These are phyloP conservation scores for Serpula lacrymans DNA, from an alignment of 768 basidiomycete species.

Conservation along the genomic window DNA sequence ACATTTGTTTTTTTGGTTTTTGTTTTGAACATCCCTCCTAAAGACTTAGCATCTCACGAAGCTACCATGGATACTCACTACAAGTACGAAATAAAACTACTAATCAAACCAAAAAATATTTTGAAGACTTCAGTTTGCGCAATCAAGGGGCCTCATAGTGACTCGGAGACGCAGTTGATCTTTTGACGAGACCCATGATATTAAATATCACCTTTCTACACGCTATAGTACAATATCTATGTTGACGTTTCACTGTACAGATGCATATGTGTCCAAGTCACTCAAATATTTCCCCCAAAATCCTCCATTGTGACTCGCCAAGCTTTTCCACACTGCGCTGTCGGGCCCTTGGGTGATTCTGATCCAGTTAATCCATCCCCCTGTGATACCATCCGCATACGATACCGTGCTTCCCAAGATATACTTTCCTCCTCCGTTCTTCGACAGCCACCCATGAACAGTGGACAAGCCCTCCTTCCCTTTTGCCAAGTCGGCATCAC, in stretches of 20 bases:
- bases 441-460: conserved; percentile 29
- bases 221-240: too few relatives aligned
- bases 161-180: too few relatives aligned
- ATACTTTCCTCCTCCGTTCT: conserved; percentile 27
- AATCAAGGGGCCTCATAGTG: too few relatives aligned
- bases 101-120: conserved; percentile 4
- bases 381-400: conserved; percentile 35
- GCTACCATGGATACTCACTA: too few relatives aligned
- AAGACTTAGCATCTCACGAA: neutral
- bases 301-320: conserved; percentile 35
- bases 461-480: conserved; percentile 19
- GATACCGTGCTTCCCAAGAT: conserved; percentile 31
- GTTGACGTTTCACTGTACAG: too few relatives aligned
- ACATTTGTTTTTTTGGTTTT: neutral
- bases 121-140: too few relatives aligned
- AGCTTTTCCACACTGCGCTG: conserved; percentile 29
- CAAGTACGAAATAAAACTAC: neutral
- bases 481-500: conserved; percentile 24
- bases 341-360: conserved; percentile 22
- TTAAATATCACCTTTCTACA: too few relatives aligned
- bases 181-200: too few relatives aligned
- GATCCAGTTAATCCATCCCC: conserved; percentile 33
- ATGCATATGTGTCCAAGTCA: conserved; percentile 30
- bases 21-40: neutral
- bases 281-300: conserved; percentile 34